A percentile compares a stretch with the other conserved stretches of the same genome.
phyloP scores from a whole-genome alignment of 768 basidiomycete genomes.

The Lentinula aciculospora region DNA sequence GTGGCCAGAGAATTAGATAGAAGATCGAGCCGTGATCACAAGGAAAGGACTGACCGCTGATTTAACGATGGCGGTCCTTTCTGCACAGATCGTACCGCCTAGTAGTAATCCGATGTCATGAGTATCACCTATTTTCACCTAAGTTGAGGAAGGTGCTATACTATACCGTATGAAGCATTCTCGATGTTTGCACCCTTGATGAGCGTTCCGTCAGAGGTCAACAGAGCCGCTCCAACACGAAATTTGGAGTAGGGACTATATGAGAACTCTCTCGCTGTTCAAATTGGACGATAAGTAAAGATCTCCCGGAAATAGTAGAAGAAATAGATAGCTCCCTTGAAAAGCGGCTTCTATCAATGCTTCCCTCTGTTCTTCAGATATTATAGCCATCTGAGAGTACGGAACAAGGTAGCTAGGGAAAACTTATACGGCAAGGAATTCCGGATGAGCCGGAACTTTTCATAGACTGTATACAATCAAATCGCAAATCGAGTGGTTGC shows the following conservation, averaged over 20 bases:
- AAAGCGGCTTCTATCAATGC: constrained; percentile 52
- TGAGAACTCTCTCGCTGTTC: constrained; percentile 65
- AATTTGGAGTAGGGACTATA: constrained; percentile 91
- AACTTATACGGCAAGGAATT: background rate
- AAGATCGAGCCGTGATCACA: background rate
- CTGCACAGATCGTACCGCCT: constrained; percentile 93
- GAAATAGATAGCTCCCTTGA: constrained; percentile 50
- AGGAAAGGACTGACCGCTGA: constrained; percentile 65
- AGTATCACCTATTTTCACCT: background rate
- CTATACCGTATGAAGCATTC: constrained; percentile 85
- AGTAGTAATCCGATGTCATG: background rate
- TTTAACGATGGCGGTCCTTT: constrained; percentile 93
- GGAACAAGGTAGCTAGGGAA: background rate
- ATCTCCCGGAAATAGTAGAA: background rate
- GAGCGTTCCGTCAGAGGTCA: constrained; percentile 63
- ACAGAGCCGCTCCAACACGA: constrained; percentile 84
- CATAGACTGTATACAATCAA: background rate
- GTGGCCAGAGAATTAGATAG: background rate
- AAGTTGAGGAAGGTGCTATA: background rate
- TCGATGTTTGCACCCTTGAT: constrained; percentile 90
- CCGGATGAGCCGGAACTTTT: background rate
- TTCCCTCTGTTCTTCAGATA: constrained; percentile 24
- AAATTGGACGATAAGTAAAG: background rate
- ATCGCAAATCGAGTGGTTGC: background rate
- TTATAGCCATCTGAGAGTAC: background rate